phyloP scores from a whole-genome alignment of 176 grass and related monocot species.

The Phyllostachys edulis region DNA sequence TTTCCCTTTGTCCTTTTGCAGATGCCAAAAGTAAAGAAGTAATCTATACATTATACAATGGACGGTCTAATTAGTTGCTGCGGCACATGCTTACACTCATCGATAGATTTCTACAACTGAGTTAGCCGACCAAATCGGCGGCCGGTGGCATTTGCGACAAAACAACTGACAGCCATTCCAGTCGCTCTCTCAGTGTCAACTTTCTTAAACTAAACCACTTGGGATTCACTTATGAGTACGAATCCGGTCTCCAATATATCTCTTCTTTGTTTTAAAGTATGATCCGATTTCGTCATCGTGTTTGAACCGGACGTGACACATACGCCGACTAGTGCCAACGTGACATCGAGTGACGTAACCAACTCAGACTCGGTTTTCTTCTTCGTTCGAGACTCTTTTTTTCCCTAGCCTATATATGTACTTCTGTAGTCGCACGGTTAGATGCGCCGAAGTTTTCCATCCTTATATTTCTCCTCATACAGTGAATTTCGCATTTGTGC shows the following conservation, averaged over 20 bases:
- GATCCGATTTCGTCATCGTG: too few relatives aligned
- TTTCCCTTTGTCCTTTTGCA: background rate
- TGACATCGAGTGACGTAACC: too few relatives aligned
- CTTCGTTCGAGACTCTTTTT: too few relatives aligned
- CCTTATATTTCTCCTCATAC: too few relatives aligned
- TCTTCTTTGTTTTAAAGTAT: background rate
- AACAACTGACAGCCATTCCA: background rate
- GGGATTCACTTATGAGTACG: background rate
- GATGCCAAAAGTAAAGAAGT: background rate
- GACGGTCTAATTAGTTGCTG: background rate
- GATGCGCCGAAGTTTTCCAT: too few relatives aligned
- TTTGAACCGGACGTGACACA: too few relatives aligned
- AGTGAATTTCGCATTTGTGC: too few relatives aligned
- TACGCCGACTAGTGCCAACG: too few relatives aligned
- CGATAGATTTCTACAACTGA: constrained; percentile 15
- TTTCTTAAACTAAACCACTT: background rate
- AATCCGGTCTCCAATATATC: background rate
- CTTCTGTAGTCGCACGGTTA: too few relatives aligned
- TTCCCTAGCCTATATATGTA: too few relatives aligned
- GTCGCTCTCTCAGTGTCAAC: background rate
- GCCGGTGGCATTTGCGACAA: constrained; percentile 26
- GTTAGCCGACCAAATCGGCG: constrained; percentile 37
- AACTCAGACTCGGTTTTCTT: too few relatives aligned
- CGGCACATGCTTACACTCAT: constrained; percentile 2
- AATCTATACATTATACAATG: background rate